Conservation (phyloP, 2,329 filamentous ascomycete species). For the Phialocephala subalpina region DNA sequence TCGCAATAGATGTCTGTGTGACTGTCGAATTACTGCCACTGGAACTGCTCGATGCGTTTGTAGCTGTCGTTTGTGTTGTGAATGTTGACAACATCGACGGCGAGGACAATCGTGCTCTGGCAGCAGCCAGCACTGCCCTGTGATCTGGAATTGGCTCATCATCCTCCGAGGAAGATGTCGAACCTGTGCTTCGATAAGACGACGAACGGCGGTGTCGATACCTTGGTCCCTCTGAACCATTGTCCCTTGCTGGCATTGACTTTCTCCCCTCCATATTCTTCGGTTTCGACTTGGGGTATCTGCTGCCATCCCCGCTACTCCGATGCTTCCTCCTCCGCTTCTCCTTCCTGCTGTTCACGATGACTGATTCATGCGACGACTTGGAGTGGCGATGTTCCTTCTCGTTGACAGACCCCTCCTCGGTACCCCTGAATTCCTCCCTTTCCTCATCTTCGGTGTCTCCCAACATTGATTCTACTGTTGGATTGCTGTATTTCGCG, state of each 20-base stretch:
- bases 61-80: constrained; percentile 42
- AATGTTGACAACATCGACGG: constrained; percentile 45
- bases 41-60: constrained; percentile 49
- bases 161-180: constrained; percentile 37
- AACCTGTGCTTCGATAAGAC: constrained; percentile 33
- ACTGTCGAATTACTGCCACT: constrained; percentile 52
- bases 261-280: constrained; percentile 35
- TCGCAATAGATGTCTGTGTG: constrained; percentile 45
- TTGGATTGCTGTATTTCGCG: constrained; percentile 38
- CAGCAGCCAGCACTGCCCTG: constrained; percentile 34
- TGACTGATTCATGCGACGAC: constrained; percentile 28
- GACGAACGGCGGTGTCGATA: constrained; percentile 30
- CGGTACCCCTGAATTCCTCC: constrained; percentile 29
- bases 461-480: constrained; percentile 41
- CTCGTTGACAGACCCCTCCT: constrained; percentile 26
- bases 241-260: constrained; percentile 29
- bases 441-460: constrained; percentile 40
- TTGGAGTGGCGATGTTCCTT: constrained; percentile 23
- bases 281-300: constrained; percentile 33
- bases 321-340: constrained; percentile 32
- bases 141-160: constrained; percentile 37
- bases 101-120: constrained; percentile 41
- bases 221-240: constrained; percentile 26
- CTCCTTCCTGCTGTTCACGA: constrained; percentile 37
- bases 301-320: constrained; percentile 30